Conservation (phyloP, 257 asterid species). For the Petunia axillaris region DNA sequence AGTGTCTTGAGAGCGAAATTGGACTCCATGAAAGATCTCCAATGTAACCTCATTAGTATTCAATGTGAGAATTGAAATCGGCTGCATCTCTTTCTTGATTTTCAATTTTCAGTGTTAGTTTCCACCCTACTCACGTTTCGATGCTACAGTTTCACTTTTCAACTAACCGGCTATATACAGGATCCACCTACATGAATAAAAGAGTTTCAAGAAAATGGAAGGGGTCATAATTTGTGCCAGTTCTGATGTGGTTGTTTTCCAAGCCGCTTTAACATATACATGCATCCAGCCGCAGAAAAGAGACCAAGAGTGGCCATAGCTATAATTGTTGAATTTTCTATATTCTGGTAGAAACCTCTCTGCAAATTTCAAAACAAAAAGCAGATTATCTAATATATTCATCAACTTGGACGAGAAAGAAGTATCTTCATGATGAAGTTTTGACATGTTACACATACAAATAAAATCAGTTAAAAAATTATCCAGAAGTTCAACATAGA, state of each 20-base stretch:
- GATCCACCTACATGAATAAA: slow-evolving; percentile 18
- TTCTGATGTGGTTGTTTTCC: slow-evolving; percentile 78
- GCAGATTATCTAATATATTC: slow-evolving; percentile 3
- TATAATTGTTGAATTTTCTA: slow-evolving; percentile 64
- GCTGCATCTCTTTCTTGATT: slow-evolving; percentile 5
- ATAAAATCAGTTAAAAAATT: not conserved
- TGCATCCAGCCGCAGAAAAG: slow-evolving; percentile 76
- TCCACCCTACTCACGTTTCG: slow-evolving; percentile 9
- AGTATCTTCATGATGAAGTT: not conserved
- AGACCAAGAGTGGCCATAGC: slow-evolving; percentile 60
- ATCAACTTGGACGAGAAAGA: not conserved
- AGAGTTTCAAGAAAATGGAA: not conserved
- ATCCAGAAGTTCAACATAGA: not conserved
- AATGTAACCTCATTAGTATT: not conserved
- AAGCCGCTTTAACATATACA: slow-evolving; percentile 65
- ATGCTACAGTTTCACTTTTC: not conserved
- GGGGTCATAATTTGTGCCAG: slow-evolving; percentile 54
- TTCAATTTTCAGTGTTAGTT: not conserved
- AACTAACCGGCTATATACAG: not conserved
- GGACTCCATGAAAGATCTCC: slow-evolving; percentile 6
- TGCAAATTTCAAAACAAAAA: slow-evolving; percentile 42
- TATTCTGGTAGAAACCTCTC: slow-evolving; percentile 56
- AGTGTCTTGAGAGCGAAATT: not conserved
- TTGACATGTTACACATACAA: not conserved
- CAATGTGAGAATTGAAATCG: slow-evolving; percentile 13